Base-by-base conservation (phyloP, 2,329 filamentous ascomycete species). In the Fusarium coicis region DNA sequence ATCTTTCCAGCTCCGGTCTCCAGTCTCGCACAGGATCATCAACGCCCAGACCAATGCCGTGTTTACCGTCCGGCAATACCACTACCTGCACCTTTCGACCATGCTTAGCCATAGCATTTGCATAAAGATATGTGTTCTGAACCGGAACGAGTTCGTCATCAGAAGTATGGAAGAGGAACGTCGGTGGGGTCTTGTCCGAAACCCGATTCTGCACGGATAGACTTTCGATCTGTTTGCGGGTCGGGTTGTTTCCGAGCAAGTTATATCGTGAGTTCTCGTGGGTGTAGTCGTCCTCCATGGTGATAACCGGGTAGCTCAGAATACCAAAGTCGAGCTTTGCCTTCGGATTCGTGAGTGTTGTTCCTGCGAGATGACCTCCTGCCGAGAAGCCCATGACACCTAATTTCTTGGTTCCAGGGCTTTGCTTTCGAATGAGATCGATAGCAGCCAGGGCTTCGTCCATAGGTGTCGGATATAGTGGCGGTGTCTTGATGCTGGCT, bases 321-420 rank as follows among this genome's bases (percentile, higher is more conserved):
- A 74, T 74, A 4, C 71, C 72, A n/a, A 74, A 74, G 19, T 74
- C 72, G 9, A 74, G 43, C 11, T 52, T 53, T 7, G 72, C 62
- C 14, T 52, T 15, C 3, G 68, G 68, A 16, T 62, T 74, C 4
- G 72, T 74, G 3, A 72, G 39, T 1, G 71, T 74, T n/a, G 59
- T 72, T 36, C 63, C 67, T 6, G 72, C 72, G 7, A 74, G 64
- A 21, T 74, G 72, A 1, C 72, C 72, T 1, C 72, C 72, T 1
- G 72, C 72, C 7, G 72, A 74, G 23, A 74, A 74, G 8, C 72
- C 72, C 72, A 68, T 72, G 10, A 74, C 61, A 0, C 72, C 72
- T 0, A 74, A 47, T 5, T 74, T 74, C 47, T 72, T 72, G 0
- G 47, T 42, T 2, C 23, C 18, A 2, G 59, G 57, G 1, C 63